phyloP scores from a whole-genome alignment of 2,329 filamentous ascomycete genomes.

The Lanzia echinophila region DNA sequence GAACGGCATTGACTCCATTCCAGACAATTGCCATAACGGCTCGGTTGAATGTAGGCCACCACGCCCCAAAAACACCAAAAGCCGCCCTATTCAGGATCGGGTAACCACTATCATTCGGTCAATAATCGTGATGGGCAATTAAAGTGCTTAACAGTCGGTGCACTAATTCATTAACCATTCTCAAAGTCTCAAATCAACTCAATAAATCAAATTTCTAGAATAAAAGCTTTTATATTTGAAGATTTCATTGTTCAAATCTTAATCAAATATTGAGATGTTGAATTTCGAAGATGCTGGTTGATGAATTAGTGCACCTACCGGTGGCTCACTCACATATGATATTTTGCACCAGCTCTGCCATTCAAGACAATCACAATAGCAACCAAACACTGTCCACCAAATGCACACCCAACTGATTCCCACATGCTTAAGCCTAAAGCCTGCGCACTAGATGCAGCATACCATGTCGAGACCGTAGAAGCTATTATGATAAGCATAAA shows the following conservation, averaged over 20 bases:
- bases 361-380: constrained; percentile 38
- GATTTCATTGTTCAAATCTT: too few relatives aligned
- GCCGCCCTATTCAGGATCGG: constrained; percentile 37
- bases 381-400: constrained; percentile 37
- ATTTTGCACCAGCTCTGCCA: constrained; percentile 37
- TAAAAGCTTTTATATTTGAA: too few relatives aligned
- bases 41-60: constrained; percentile 39
- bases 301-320: too few relatives aligned
- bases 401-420: constrained; percentile 38
- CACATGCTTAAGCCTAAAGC: constrained; percentile 42
- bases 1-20: constrained; percentile 32
- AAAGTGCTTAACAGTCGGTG: too few relatives aligned
- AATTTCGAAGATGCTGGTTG: too few relatives aligned
- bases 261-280: too few relatives aligned
- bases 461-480: constrained; percentile 35
- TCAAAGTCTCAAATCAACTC: too few relatives aligned
- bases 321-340: constrained; percentile 32
- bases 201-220: too few relatives aligned
- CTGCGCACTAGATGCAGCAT: constrained; percentile 35
- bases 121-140: neutral
- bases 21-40: constrained; percentile 34
- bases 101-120: constrained; percentile 23
- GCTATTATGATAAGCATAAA: constrained; percentile 11
- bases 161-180: too few relatives aligned
- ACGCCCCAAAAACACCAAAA: constrained; percentile 39